Conservation (phyloP, 768 basidiomycete species). For the Hericium coralloides region DNA sequence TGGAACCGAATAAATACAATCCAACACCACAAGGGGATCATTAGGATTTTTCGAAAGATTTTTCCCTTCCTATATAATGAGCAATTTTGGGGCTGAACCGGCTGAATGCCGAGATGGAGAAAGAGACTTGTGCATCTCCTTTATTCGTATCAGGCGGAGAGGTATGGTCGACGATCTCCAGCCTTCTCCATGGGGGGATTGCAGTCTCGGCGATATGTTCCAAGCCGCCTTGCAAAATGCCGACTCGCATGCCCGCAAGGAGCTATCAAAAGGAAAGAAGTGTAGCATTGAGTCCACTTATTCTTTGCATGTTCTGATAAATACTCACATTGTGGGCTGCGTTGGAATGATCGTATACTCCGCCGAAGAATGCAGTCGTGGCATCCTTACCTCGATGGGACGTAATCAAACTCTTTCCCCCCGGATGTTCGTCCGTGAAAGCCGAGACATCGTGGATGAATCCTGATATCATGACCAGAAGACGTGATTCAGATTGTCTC, state of each 20-base stretch:
- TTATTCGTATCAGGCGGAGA: no score
- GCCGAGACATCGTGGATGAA: constrained; percentile 79
- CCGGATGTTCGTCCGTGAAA: constrained; percentile 74
- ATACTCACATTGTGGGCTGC: constrained; percentile 63
- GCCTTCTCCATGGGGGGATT: background rate
- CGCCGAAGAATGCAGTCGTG: constrained; percentile 81
- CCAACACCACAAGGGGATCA: no score
- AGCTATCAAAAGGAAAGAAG: constrained; percentile 27
- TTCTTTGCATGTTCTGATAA: background rate
- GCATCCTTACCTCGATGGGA: constrained; percentile 70
- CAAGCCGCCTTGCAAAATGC: constrained; percentile 55
- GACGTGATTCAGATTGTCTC: constrained; percentile 53
- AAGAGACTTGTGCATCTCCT: background rate
- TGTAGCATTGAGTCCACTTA: background rate
- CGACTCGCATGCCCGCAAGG: constrained; percentile 72
- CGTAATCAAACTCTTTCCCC: constrained; percentile 53
- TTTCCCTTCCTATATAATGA: no score
- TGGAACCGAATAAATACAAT: no score
- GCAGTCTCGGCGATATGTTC: constrained; percentile 32
- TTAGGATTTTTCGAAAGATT: no score
- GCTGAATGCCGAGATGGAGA: background rate
- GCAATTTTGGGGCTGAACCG: no score
- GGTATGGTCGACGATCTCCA: constrained; percentile 1
- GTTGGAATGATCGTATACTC: constrained; percentile 74
- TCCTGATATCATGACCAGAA: constrained; percentile 69